Percentiles rank a stretch among this genome's conserved stretches.
Conservation (phyloP, 1,139 yeast species). For the Candida freyschussii region DNA sequence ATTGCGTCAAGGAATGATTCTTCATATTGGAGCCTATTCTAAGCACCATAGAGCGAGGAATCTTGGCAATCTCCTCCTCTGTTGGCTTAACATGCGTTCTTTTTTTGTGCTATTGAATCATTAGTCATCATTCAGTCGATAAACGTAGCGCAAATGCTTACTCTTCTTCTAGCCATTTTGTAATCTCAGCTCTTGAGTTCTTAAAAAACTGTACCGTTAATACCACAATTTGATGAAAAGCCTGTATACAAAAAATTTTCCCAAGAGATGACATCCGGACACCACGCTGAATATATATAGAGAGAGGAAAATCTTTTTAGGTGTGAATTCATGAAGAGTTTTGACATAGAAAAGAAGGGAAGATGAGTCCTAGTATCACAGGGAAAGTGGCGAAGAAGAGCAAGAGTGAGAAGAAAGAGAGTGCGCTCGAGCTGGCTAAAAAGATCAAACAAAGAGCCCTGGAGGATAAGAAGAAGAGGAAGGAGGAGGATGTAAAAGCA, state of each 20-base stretch:
- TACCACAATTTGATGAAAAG: too few relatives aligned
- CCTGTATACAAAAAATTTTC: too few relatives aligned
- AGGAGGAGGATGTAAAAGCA: conserved; percentile 9
- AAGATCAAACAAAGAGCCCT: conserved; percentile 54
- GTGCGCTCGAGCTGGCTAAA: conserved; percentile 31
- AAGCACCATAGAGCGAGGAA: conserved; percentile 92
- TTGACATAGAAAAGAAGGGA: background rate
- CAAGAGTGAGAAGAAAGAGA: conserved; percentile 24
- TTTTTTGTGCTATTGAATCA: conserved; percentile 44
- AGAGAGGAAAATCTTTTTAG: too few relatives aligned
- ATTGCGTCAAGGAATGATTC: conserved; percentile 76
- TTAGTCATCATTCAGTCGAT: background rate
- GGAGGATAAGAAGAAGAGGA: conserved; percentile 27
- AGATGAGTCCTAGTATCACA: conserved; percentile 4
- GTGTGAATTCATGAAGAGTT: conserved; percentile 2
- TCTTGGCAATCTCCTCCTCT: conserved; percentile 64
- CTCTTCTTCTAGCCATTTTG: conserved; percentile 48
- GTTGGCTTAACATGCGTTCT: conserved; percentile 75
- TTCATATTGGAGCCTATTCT: conserved; percentile 76
- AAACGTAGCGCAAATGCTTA: conserved; percentile 29
- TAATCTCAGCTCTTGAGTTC: too few relatives aligned
- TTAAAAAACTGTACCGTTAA: too few relatives aligned
- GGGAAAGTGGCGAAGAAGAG: conserved; percentile 17
- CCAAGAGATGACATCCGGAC: conserved; percentile 25
- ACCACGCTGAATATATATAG: conserved; percentile 8